Conservation (phyloP, 441 rosid species). For the Brassica balearica region DNA sequence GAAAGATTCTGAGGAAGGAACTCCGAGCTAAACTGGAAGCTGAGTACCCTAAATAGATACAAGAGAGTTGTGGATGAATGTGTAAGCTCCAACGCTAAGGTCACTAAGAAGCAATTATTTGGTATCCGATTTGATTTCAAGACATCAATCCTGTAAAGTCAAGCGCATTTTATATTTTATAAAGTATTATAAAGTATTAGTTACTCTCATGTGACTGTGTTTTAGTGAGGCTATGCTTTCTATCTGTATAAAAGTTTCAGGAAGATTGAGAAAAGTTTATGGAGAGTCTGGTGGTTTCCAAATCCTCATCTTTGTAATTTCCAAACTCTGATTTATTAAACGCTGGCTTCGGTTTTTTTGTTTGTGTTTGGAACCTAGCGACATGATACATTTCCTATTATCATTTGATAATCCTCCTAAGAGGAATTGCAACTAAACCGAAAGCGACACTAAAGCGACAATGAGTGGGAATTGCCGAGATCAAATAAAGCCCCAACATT, state of each 20-base stretch:
- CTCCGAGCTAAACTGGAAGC: conserved; percentile 51
- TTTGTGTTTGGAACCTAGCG: background rate
- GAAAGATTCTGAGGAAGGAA: conserved; percentile 58
- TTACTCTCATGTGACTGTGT: conserved; percentile 9
- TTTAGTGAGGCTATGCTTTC: conserved; percentile 7
- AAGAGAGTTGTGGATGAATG: conserved; percentile 18
- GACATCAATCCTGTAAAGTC: conserved; percentile 32
- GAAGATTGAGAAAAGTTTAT: background rate
- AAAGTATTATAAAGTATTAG: background rate
- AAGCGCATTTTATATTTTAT: background rate
- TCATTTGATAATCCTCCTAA: background rate
- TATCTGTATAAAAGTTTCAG: conserved; percentile 6
- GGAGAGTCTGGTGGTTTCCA: background rate
- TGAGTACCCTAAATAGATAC: conserved; percentile 22
- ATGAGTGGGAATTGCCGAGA: conserved; percentile 16
- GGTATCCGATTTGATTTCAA: conserved; percentile 21
- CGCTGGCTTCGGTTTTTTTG: background rate
- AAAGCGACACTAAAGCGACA: conserved; percentile 17
- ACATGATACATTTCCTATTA: conserved; percentile 10
- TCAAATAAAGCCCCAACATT: background rate
- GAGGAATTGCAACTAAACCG: conserved; percentile 11
- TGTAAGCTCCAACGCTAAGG: conserved; percentile 11
- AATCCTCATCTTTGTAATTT: conserved; percentile 8
- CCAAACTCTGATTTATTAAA: background rate
- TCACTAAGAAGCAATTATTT: conserved; percentile 18